These are phyloP conservation scores for Forsythia viridissima DNA, from an alignment of 257 asterid species.

Conservation along the genomic window DNA sequence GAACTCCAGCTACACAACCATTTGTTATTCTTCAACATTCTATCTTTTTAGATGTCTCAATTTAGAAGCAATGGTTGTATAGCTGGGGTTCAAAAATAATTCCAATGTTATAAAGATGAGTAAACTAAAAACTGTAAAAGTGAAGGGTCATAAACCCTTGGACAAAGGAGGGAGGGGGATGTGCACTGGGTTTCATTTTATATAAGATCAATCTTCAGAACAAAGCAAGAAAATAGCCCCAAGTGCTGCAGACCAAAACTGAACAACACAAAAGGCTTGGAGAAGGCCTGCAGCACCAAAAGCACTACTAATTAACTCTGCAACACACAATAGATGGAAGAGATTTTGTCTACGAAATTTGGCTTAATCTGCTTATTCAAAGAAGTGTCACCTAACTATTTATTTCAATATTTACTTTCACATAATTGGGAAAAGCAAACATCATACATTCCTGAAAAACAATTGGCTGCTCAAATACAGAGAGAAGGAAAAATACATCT, in stretches of 20 bases:
- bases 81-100: not conserved
- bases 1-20: no score
- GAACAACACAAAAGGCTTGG: constrained; percentile 65
- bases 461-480: no score
- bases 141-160: not conserved
- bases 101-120: not conserved
- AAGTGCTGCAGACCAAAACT: constrained; percentile 62
- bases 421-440: not conserved
- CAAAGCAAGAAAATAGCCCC: not conserved
- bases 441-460: not conserved
- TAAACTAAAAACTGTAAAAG: not conserved
- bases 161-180: no score
- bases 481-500: not conserved
- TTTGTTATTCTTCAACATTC: not conserved
- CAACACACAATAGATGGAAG: constrained; percentile 56
- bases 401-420: constrained; percentile 55
- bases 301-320: constrained; percentile 56
- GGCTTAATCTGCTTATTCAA: constrained; percentile 56
- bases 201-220: not conserved
- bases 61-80: not conserved
- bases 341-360: no score
- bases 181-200: not conserved
- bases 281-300: constrained; percentile 61
- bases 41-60: not conserved
- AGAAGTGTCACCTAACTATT: constrained; percentile 36